phyloP scores from a whole-genome alignment of 371 early-diverging fungal genomes.

The Vairimorpha ceranae region DNA sequence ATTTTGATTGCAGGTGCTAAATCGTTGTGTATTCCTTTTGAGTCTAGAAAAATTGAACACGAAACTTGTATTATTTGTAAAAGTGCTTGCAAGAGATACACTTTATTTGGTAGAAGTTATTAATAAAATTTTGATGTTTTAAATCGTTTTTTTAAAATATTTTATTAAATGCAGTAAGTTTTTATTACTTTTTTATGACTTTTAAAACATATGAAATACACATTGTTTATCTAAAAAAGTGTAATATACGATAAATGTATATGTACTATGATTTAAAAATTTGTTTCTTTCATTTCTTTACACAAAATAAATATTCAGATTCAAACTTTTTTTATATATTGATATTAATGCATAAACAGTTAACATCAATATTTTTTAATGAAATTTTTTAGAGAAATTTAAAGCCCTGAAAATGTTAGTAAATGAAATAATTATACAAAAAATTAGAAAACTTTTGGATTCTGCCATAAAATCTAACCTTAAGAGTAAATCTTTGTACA shows the following conservation, averaged over 20 bases:
- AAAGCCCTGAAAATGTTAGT: background rate
- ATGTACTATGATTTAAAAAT: too few species aligned
- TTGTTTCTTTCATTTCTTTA: too few species aligned
- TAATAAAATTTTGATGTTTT: conserved; percentile 61
- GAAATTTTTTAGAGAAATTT: background rate
- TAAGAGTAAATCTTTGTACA: background rate
- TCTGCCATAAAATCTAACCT: background rate
- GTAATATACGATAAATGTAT: too few species aligned
- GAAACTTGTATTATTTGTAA: conserved; percentile 75
- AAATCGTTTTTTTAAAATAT: background rate
- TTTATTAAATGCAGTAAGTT: too few species aligned
- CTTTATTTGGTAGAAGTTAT: conserved; percentile 81
- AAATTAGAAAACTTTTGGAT: background rate
- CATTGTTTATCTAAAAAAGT: too few species aligned
- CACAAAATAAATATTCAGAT: too few species aligned
- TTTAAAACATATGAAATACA: too few species aligned
- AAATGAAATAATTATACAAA: background rate
- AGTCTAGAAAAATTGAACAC: conserved; percentile 69
- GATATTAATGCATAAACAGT: too few species aligned
- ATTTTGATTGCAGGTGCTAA: conserved; percentile 97
- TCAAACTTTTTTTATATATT: too few species aligned
- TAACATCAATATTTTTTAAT: too few species aligned
- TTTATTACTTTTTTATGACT: too few species aligned
- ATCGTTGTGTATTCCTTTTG: conserved; percentile 92
- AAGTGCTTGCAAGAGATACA: conserved; percentile 72